Base-by-base conservation (phyloP, 768 basidiomycete genomes). In the Imleria badia region DNA sequence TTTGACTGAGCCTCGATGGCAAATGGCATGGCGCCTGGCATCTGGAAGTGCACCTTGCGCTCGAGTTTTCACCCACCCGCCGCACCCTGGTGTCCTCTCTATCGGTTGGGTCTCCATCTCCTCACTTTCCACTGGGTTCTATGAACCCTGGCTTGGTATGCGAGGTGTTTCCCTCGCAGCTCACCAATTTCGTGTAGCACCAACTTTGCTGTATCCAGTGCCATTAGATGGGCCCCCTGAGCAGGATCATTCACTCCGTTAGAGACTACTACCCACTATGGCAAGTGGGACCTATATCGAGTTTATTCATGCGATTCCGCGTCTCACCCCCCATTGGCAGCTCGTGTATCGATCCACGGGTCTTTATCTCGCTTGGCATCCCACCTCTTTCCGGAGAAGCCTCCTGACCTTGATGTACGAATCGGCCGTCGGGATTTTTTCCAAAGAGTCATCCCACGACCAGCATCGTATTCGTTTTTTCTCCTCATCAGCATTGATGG, bases 191-290 rank as follows among this genome's bases (percentile, higher is more conserved):
- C n/a, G 96, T 30, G 84, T 98, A 9, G 80, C 92, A 17, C 95
- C 96, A 1, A 96, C 94, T 0, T 75, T 98, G 17, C 69, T 98
- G 7, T 98, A 95, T 67, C 86, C 92, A 7, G 80, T 96, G 12
- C 94, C 95, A 0, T 77, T 81, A 0, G 76, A 86, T 56, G n/a
- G 79, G 83, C 51, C 46, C 92, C 13, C 76, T 96, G 45, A 82
- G 85, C 65, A 82, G 79, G 65, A 79, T 98, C 55, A 91, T 98
- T 52, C 84, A 90, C 63, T 85, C 83, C 1, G 78, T 94, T 19
- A 80, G 93, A 35, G 96, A 98, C 65, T 98, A 94, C 68, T 98
- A 98, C 72, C 94, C 94, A 2, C 80, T 96, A 38, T 97, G 94
- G 91, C 91, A 93, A 85, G 90, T 87, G 56, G 78, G 22, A 14